phyloP scores from a whole-genome alignment of 805 yeast species.

The Cyberlindnera lachancei region DNA sequence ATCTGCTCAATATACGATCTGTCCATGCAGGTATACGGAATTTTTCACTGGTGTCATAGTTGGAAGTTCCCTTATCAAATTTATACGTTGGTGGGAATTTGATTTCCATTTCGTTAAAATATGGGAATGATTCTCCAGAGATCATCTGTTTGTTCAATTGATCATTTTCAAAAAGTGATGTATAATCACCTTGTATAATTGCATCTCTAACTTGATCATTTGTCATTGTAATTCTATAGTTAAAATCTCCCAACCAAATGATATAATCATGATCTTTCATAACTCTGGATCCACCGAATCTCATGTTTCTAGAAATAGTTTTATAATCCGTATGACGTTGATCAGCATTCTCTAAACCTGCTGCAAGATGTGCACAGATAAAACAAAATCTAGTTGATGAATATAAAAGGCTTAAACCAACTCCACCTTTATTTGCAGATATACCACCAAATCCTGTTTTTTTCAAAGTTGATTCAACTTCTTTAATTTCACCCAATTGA shows the following conservation, averaged over 20 bases:
- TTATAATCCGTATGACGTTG: constrained; percentile 86
- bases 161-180: constrained; percentile 57
- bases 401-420: constrained; percentile 58
- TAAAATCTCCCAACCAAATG: constrained; percentile 92
- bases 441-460: constrained; percentile 95
- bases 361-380: constrained; percentile 85
- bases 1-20: constrained; percentile 72
- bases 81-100: constrained; percentile 89
- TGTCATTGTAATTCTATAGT: constrained; percentile 68
- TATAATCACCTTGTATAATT: constrained; percentile 42
- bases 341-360: constrained; percentile 73
- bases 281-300: constrained; percentile 43
- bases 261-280: constrained; percentile 76
- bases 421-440: constrained; percentile 76
- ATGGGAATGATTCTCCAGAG: constrained; percentile 70
- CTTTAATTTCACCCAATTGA: constrained; percentile 44
- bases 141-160: constrained; percentile 75
- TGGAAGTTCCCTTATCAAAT: constrained; percentile 77
- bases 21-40: constrained; percentile 97
- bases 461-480: constrained; percentile 65
- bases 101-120: constrained; percentile 74
- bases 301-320: constrained; percentile 61
- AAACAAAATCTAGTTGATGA: constrained; percentile 70
- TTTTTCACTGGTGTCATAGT: constrained; percentile 86
- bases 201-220: constrained; percentile 60